Evolutionary conservation across 352 stramenopile genomes (phyloP).

Genomic region (Albugo laibachii): DNA sequence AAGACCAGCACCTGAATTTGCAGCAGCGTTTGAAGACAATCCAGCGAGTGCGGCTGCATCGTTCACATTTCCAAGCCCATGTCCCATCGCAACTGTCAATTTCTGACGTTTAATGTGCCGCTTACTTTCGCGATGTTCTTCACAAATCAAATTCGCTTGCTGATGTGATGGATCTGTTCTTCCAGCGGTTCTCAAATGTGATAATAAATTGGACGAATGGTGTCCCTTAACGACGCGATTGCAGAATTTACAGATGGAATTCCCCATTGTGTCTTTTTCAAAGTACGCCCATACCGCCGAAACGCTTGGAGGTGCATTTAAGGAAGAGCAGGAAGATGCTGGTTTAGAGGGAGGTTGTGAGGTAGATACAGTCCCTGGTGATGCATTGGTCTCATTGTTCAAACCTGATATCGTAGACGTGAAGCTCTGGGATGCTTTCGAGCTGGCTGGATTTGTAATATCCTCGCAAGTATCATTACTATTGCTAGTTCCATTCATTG

Average conservation of each 20-base stretch:
- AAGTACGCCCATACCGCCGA: conserved; percentile 75
- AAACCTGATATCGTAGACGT: too few species aligned
- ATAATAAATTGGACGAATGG: conserved; percentile 68
- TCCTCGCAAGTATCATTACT: too few species aligned
- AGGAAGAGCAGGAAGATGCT: background rate
- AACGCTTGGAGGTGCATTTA: conserved; percentile 28
- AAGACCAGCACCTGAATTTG: conserved; percentile 8
- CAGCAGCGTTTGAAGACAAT: conserved; percentile 3
- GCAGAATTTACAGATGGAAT: conserved; percentile 74
- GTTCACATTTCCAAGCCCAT: too few species aligned
- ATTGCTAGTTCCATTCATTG: too few species aligned
- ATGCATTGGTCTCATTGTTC: too few species aligned
- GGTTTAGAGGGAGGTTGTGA: background rate
- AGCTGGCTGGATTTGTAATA: too few species aligned
- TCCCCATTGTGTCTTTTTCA: conserved; percentile 47
- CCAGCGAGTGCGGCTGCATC: background rate
- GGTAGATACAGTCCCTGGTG: too few species aligned
- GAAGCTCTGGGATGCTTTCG: too few species aligned
- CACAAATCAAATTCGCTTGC: conserved; percentile 49
- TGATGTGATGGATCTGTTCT: conserved; percentile 47
- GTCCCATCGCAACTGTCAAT: conserved; percentile 2
- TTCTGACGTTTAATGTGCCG: conserved; percentile 61
- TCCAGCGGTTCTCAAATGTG: conserved; percentile 49
- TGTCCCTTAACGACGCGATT: conserved; percentile 69
- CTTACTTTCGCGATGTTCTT: conserved; percentile 65